Evolutionary conservation across 2,329 filamentous ascomycete species (phyloP), one percentile per base, ranked within the genome.

Genomic region (Aplosporella prunicola): DNA sequence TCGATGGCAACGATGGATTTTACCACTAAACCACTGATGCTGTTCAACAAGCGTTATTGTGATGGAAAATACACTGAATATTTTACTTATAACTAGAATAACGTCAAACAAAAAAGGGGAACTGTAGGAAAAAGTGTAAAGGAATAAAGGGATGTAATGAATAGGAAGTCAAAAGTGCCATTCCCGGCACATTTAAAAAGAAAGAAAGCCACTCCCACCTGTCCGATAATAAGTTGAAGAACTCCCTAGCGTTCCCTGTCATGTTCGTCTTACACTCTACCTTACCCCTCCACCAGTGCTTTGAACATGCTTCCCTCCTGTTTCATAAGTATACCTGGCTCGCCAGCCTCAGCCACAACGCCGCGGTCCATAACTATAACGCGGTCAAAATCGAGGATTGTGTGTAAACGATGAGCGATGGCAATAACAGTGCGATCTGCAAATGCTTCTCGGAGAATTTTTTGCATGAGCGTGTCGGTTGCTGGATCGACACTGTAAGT

Each of bases 381-480:
- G 16, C 53, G 54, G 47, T 75, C 70, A 47, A 69, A 73, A 36
- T 70, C 66, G 43, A 70, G 56, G 10, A 76, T 70, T 39, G 71
- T 71, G 24, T 72, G 65, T 27, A 76, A 58, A 18, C 71, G 69
- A 53, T 76, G 72, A 5, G 71, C 71, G 2, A 76, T 68, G 0
- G 68, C 63, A 34, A 76, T 62, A 38, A 83, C 69, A 0, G 79
- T 83, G 42, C 74, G 71, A 3, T 59, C 61, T 2, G 55, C 51
- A 49, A 80, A 77, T 16, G 60, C 60, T 20, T 65, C 62, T 31
- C 72, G 64, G 37, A 79, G 66, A 20, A 76, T 62, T 20, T 61
- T 61, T 49, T 78, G 73, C 56, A 79, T 74, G 17, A 66, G 59
- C 23, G 65, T 60, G 45, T 79, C 76, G 2, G 75, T 78, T 35